These are phyloP conservation scores for Fraxinus floribunda DNA, from an alignment of 305 asterid genomes.

Conservation along the genomic window DNA sequence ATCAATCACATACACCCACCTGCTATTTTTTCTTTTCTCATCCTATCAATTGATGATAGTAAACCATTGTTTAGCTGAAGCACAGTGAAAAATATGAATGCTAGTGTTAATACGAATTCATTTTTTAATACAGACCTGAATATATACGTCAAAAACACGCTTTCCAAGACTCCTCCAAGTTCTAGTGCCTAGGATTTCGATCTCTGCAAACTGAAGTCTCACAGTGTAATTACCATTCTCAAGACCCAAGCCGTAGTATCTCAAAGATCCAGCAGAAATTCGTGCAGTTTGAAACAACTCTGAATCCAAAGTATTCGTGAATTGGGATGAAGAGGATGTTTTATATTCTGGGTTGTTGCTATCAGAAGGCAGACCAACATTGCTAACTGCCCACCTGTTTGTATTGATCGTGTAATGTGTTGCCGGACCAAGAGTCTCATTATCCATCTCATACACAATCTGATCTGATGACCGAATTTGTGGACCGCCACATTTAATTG, in stretches of 20 bases:
- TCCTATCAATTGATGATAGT: not conserved
- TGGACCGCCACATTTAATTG: slow-evolving; percentile 61
- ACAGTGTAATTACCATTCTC: slow-evolving; percentile 69
- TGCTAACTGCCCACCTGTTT: slow-evolving; percentile 77
- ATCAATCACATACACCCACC: not conserved
- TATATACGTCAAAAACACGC: slow-evolving; percentile 59
- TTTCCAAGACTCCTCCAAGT: slow-evolving; percentile 64
- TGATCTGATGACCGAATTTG: slow-evolving; percentile 36
- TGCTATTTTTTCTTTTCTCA: not conserved
- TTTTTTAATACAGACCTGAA: slow-evolving; percentile 46
- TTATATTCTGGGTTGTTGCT: slow-evolving; percentile 33
- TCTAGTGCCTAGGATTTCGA: slow-evolving; percentile 23
- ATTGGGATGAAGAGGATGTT: slow-evolving; percentile 19
- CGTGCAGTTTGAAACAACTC: slow-evolving; percentile 62
- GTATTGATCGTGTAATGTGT: slow-evolving; percentile 39
- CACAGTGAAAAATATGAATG: not conserved
- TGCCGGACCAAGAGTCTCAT: slow-evolving; percentile 58
- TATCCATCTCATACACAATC: slow-evolving; percentile 43
- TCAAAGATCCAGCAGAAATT: slow-evolving; percentile 66
- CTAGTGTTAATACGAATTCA: not conserved
- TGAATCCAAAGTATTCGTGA: slow-evolving; percentile 54
- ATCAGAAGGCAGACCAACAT: slow-evolving; percentile 57
- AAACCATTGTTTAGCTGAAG: not conserved
- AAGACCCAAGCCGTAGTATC: slow-evolving; percentile 74
- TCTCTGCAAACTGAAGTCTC: slow-evolving; percentile 57